Evolutionary conservation across 441 rosid species (phyloP), one percentile per base, ranked within the genome.

Genomic region (Populus trichocarpa): DNA sequence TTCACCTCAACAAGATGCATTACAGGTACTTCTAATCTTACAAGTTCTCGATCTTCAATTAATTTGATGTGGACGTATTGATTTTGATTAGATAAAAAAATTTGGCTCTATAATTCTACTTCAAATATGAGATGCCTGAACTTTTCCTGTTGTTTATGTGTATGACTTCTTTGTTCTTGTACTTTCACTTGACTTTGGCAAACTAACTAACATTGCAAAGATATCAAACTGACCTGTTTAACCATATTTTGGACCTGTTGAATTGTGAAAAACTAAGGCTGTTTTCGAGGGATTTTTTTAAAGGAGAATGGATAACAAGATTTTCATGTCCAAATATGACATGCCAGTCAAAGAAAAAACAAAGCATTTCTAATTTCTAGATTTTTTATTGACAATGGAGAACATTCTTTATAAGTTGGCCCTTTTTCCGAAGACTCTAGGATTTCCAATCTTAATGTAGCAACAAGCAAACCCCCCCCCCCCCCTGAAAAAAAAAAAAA

Each of bases 1-100:
- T 75, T 92, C 98, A 33, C 91, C 94, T 20, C 87, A 90, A 46
- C 96, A 88, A 80, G 96, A 95, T 77, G 93, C 82, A 78, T 81
- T 89, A 64, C 70, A 90, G 92, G 99, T 95, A 88, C 59, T 75
- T 74, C 35, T 40, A 64, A 35, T 76, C 13, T 72, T 67, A 32
- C 35, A 46, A 40, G 23, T 20, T 78, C 10, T 80, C 25, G 42
- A 66, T 66, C 20, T 67, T 30, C 35, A 25, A 4, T 69, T 25
- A 32, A 26, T 57, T 16, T 50, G n/a, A 20, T 67, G 28, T 25
- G 38, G 46, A 69, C 38, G 12, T 36, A 28, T 59, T 53, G 22
- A 53, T 26, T 2, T 75, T 22, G 16, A 33, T 42, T 36, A 16
- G 46, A 40, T 12, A 40, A 40, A 40, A 40, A 10, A 40, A 38